A percentile compares a stretch with the other conserved stretches of the same genome.
Conservation (phyloP, 352 stramenopile genomes). For the Phytophthora agathidicida region DNA sequence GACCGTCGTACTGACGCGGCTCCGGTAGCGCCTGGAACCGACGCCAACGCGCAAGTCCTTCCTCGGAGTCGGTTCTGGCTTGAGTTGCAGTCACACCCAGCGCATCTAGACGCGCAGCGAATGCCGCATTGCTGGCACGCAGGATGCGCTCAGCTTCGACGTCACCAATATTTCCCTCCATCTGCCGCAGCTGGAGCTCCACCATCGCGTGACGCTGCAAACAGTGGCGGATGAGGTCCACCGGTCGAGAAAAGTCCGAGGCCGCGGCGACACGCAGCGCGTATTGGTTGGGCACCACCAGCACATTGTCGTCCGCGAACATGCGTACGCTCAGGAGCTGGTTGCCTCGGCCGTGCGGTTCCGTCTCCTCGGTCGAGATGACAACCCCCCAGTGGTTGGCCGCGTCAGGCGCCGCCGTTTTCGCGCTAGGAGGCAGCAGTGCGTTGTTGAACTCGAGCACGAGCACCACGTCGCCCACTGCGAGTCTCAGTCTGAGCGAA, state of each 20-base stretch:
- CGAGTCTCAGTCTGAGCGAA: conserved; percentile 37
- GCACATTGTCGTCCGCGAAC: conserved; percentile 62
- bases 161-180: conserved; percentile 27
- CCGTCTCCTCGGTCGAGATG: conserved; percentile 47
- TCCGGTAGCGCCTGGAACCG: conserved; percentile 27
- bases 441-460: conserved; percentile 73
- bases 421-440: conserved; percentile 48
- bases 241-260: conserved; percentile 45
- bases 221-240: conserved; percentile 50
- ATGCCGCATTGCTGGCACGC: conserved; percentile 24
- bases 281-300: conserved; percentile 63
- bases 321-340: conserved; percentile 62
- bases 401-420: conserved; percentile 35
- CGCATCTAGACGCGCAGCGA: conserved; percentile 34
- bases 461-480: conserved; percentile 65
- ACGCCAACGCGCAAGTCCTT: conserved; percentile 37
- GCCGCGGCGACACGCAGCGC: conserved; percentile 48
- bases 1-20: conserved; percentile 31
- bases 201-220: conserved; percentile 62
- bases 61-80: conserved; percentile 21
- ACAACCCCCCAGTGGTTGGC: conserved; percentile 74
- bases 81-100: conserved; percentile 27
- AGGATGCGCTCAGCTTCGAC: conserved; percentile 25
- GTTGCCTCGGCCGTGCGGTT: conserved; percentile 47
- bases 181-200: conserved; percentile 49